Base-by-base conservation (phyloP, 1,284 basidiomycete species). In the Tremellales sp. region DNA sequence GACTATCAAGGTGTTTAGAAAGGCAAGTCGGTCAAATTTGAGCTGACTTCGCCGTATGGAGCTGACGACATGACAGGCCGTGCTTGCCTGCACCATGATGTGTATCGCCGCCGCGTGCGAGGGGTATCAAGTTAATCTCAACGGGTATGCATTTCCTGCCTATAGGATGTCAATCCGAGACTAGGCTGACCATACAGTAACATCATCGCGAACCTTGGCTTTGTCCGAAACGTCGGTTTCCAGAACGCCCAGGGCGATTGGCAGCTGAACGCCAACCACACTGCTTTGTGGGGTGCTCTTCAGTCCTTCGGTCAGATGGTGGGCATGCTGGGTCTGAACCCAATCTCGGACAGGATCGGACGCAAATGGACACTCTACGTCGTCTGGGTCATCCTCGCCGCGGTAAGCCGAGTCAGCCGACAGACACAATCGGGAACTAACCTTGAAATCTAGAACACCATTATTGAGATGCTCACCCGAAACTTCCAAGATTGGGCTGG, bases 81-180 rank as follows among this genome's bases (percentile, higher is more conserved):
- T 55, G 24, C 35, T 58, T 15, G 50, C n/a, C n/a, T n/a, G n/a
- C n/a, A n/a, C n/a, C n/a, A n/a, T n/a, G n/a, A n/a, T n/a, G n/a
- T n/a, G 53, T 47, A 42, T 58, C 23, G 54, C 53, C 13, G 53
- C 53, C n/a, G 57, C 51, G 3, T 49, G 51, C n/a, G 57, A 58
- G 36, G 57, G 57, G 11, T 58, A 58, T 25, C 57, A 57, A 39
- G 50, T 44, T 12, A 27, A 35, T n/a, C 29, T 33, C n/a, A 33
- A 33, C 29, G 29, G 29, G 29, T 33, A 33, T n/a, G 29, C n/a
- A n/a, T n/a, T 33, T 33, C 29, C 8, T n/a, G 29, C 29, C 29
- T 8, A n/a, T 33, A 10, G 8, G 29, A n/a, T 10, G n/a, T n/a
- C 29, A 33, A 33, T 8, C 29, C 29, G 8, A n/a, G 29, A n/a